phyloP scores from a whole-genome alignment of 495 filamentous ascomycete species.

The Penicillium fimorum region DNA sequence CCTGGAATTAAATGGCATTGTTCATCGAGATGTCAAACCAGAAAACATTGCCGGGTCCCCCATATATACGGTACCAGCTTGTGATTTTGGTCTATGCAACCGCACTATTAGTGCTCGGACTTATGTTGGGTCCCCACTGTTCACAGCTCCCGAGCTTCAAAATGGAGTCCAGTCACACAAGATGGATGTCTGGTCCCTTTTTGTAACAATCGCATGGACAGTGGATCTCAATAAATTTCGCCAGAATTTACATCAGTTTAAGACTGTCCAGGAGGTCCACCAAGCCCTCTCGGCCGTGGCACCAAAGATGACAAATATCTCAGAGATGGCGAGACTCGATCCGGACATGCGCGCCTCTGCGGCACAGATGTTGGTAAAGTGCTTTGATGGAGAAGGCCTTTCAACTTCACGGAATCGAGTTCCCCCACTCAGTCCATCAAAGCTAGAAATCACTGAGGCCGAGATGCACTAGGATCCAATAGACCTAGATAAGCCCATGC shows the following conservation, averaged over 20 bases:
- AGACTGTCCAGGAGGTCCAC: background rate
- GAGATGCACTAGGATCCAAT: too few relatives aligned
- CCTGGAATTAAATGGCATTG: background rate
- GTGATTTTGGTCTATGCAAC: background rate
- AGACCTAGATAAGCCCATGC: background rate
- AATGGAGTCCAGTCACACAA: background rate
- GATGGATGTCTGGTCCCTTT: background rate
- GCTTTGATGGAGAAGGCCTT: background rate
- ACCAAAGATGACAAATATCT: background rate
- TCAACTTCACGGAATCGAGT: background rate
- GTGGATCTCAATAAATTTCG: background rate
- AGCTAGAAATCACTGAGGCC: too few relatives aligned
- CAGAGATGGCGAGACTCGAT: background rate
- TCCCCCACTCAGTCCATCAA: background rate
- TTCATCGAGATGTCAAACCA: background rate
- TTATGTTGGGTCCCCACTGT: background rate
- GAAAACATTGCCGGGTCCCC: background rate
- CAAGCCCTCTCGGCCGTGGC: background rate
- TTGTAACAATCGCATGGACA: background rate
- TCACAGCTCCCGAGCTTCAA: background rate
- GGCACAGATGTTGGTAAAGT: background rate
- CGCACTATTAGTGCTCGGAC: background rate
- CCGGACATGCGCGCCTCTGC: background rate
- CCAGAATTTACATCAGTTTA: background rate
- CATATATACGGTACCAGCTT: background rate